Base-by-base conservation (phyloP, 2,329 filamentous ascomycete genomes). In the Scopulariopsis brevicaulis region DNA sequence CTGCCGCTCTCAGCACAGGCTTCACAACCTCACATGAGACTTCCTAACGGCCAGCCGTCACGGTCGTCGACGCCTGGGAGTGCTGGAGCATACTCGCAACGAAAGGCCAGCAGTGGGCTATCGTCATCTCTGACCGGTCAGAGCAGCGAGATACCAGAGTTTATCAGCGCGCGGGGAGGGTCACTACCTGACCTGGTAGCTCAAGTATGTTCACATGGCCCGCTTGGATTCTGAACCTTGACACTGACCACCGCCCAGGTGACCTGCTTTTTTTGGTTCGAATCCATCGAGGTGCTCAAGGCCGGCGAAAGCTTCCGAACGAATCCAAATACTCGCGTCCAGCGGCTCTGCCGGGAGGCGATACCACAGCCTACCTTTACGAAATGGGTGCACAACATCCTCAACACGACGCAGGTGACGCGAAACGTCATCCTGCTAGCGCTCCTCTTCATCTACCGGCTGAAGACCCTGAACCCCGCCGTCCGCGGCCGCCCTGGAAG, bases 201-300 rank as follows among this genome's bases (percentile, higher is more conserved):
- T 22, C 55, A 56, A 25, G 55, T 56, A 37, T 22, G 52, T 55
- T 53, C 35, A 22, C 20, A 22, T 40, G 46, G 32, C 48, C 50
- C 8, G 2, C 40, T n/a, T 14, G 40, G 18, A 46, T n/a, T 7
- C 3, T 18, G 7, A 46, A 32, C 8, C 28, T 32, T 32, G 40
- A 7, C n/a, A 46, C 40, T 46, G 40, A 46, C 18, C 35, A 48
- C 12, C 1, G 34, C 59, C 2, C 66, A 96, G 89, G 89, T 97
- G 71, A 96, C 93, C 14, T 96, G 93, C 68, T 79, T 99, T 15
- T 96, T 97, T 74, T 97, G 94, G 93, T 97, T 97, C 69, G 92
- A 97, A 71, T 88, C 87, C 18, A 87, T 89, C 51, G 81, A 87
- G n/a, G 87, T 87, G 24, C 75, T 97, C 18, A 82, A 87, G 64